Evolutionary conservation across 768 basidiomycete species (phyloP).

Genomic region (Candolleomyces efflorescens): DNA sequence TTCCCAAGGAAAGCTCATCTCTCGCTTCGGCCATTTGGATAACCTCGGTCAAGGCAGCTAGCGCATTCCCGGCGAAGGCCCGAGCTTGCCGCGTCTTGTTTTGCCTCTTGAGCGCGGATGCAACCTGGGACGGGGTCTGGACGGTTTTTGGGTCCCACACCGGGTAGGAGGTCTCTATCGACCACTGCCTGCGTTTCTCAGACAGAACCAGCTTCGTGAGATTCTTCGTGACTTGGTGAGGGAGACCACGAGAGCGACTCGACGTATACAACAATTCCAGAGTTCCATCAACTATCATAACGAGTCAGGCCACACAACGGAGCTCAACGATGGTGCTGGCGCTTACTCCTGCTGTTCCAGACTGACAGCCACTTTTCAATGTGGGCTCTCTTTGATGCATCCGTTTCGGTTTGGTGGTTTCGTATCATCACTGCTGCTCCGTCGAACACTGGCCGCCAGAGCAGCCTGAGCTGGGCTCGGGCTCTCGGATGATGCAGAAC

Average conservation of each 20-base stretch:
- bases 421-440: constrained; percentile 7
- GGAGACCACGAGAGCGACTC: constrained; percentile 56
- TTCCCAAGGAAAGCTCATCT: constrained; percentile 46
- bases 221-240: constrained; percentile 58
- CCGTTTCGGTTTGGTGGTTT: not conserved
- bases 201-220: constrained; percentile 35
- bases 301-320: not conserved
- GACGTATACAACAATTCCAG: constrained; percentile 59
- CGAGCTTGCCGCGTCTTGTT: constrained; percentile 18
- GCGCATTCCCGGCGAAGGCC: constrained; percentile 32
- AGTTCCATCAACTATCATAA: constrained; percentile 58
- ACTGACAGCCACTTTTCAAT: constrained; percentile 34
- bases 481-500: constrained; percentile 13
- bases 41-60: constrained; percentile 48
- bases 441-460: constrained; percentile 13
- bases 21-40: constrained; percentile 58
- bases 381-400: constrained; percentile 2
- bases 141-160: constrained; percentile 11
- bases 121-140: constrained; percentile 12
- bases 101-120: constrained; percentile 6
- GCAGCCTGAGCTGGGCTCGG: constrained; percentile 6
- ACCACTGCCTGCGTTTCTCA: constrained; percentile 21
- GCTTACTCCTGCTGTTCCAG: constrained; percentile 58
- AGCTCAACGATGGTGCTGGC: constrained; percentile 1
- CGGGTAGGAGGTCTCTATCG: constrained; percentile 5